A percentile compares a stretch with the other conserved stretches of the same genome.
Conservation (phyloP, 805 yeast genomes). For the Sugiyamaella lignohabitans region DNA sequence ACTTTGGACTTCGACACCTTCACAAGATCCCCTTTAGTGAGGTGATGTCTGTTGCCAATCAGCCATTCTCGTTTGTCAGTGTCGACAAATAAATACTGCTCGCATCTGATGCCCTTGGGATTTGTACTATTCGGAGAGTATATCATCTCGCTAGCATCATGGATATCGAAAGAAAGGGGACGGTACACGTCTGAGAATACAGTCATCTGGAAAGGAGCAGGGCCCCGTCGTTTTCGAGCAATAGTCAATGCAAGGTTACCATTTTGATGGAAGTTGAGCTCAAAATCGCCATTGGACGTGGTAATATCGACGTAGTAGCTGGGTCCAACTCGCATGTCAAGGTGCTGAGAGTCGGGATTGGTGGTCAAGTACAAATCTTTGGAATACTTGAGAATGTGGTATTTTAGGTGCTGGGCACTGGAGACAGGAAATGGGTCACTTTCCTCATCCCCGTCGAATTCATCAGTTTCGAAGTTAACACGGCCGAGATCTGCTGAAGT, state of each 20-base stretch:
- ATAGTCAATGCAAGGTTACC: conserved; percentile 7
- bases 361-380: conserved; percentile 57
- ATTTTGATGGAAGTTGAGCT: conserved; percentile 7
- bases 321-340: conserved; percentile 55
- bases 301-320: conserved; percentile 44
- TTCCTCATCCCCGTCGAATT: neutral
- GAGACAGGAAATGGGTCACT: neutral
- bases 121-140: neutral
- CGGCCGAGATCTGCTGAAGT: too few species aligned
- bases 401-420: conserved; percentile 47
- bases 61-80: conserved; percentile 1
- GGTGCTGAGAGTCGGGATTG: conserved; percentile 56
- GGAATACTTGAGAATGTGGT: conserved; percentile 52
- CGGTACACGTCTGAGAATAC: neutral
- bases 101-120: neutral
- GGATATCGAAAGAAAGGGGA: neutral
- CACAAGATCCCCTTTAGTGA: neutral
- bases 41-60: conserved; percentile 2
- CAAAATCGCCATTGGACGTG: conserved; percentile 5
- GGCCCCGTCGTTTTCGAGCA: neutral
- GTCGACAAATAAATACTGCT: neutral
- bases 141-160: neutral
- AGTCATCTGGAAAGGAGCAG: neutral
- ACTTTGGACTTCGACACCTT: neutral
- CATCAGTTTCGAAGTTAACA: too few species aligned